Base-by-base conservation (phyloP, 192 early-diverging fungal genomes). In the Umbelopsis sp. region DNA sequence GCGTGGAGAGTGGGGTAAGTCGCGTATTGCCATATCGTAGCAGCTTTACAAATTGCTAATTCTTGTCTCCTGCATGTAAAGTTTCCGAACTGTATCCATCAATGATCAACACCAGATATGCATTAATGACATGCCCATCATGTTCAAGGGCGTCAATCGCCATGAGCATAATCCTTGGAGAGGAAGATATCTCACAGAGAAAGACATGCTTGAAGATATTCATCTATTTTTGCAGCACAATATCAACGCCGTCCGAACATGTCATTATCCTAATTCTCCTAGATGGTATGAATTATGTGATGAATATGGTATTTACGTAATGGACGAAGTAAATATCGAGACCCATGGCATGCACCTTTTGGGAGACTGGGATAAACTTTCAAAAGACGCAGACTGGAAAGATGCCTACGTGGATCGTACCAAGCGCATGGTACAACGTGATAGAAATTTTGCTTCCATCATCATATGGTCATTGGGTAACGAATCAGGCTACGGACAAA, bases 261-360 rank as follows among this genome's bases (percentile, higher is more conserved):
- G 49, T 48, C 67, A 69, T 51, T 69, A 69, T 16, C 67, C 67
- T 15, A 69, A 69, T 27, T 27, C 27, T 11, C 67, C 67, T n/a
- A 49, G 67, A 44, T 69, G 67, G 67, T 69, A 69, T 41, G 67
- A 69, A n/a, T 47, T 69, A 4, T 69, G 67, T 27, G 67, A 69
- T 47, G 67, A 69, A 30, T 69, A 69, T 30, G 67, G 67, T n/a
- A 69, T 69, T 12, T 69, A 69, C 27, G 35, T 69, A 4, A 49
- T 69, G 48, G 67, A 69, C 49, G 67, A 69, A 44, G n/a, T 21
- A 0, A 69, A 69, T 47, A 48, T 69, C 11, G 67, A 69, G 13
- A 51, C 48, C 9, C 67, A 69, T 33, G 67, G 46, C 12, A n/a
- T 69, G 25, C 13, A 15, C 27, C 25, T 33, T 1, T 35, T 61